Evolutionary conservation across 2,329 filamentous ascomycete genomes (phyloP).

Genomic region (Botryotinia calthae): DNA sequence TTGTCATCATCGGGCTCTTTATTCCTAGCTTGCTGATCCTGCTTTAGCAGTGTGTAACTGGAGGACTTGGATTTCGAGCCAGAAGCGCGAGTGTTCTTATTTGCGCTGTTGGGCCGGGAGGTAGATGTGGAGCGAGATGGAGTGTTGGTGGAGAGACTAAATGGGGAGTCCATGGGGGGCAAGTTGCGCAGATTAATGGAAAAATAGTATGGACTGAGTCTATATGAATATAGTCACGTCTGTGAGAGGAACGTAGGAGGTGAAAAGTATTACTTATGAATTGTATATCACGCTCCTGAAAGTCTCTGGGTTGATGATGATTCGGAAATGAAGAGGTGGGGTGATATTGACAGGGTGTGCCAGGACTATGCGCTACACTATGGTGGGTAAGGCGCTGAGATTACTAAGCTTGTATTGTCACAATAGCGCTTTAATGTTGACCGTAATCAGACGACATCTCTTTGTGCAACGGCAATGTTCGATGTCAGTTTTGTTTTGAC

Average conservation of each 20-base stretch:
- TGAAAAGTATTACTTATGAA: background rate
- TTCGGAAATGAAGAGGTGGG: background rate
- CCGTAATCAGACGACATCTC: constrained; percentile 13
- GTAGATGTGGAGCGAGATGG: constrained; percentile 15
- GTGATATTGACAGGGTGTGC: background rate
- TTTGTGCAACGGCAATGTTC: background rate
- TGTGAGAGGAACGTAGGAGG: background rate
- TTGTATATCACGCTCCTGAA: background rate
- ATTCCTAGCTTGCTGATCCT: constrained; percentile 57
- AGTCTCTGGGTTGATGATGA: background rate
- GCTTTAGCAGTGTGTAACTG: constrained; percentile 50
- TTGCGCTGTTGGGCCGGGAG: constrained; percentile 15
- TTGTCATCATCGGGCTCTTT: constrained; percentile 52
- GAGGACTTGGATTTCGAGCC: background rate
- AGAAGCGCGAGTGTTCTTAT: background rate
- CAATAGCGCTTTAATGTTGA: background rate
- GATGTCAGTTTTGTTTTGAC: background rate
- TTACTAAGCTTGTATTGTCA: constrained; percentile 5
- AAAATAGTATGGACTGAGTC: background rate
- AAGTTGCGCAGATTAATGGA: background rate
- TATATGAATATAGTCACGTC: background rate
- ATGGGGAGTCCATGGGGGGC: background rate
- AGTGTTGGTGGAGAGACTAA: background rate
- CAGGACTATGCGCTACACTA: background rate
- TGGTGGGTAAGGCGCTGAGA: background rate